Evolutionary conservation across 768 basidiomycete genomes (phyloP).

Genomic region (Pleurotus cornucopiae): DNA sequence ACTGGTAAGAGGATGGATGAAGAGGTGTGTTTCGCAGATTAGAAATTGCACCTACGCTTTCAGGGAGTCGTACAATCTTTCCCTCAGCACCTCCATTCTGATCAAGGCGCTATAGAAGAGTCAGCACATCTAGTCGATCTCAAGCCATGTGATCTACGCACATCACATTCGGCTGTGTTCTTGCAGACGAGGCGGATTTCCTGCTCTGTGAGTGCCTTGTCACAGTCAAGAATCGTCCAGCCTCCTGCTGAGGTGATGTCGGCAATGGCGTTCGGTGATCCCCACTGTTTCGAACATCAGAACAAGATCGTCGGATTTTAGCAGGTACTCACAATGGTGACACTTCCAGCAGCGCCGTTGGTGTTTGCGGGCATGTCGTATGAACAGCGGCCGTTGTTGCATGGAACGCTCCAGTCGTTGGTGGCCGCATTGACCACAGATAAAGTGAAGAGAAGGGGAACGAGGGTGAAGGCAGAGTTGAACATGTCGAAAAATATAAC

Average conservation of each 20-base stretch:
- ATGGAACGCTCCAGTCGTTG: neutral
- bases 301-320: neutral
- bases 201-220: neutral
- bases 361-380: constrained; percentile 10
- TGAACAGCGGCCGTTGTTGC: constrained; percentile 10
- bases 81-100: constrained; percentile 38
- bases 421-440: neutral
- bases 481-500: neutral
- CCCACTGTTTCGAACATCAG: constrained; percentile 4
- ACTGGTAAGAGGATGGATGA: constrained; percentile 22
- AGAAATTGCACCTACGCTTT: constrained; percentile 37
- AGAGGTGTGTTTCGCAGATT: constrained; percentile 25
- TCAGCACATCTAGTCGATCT: constrained; percentile 30
- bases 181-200: constrained; percentile 9
- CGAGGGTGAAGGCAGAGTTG: constrained; percentile 1
- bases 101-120: constrained; percentile 35
- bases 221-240: constrained; percentile 1
- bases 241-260: constrained; percentile 2
- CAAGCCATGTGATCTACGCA: constrained; percentile 20
- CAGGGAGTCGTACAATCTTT: constrained; percentile 51
- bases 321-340: constrained; percentile 10
- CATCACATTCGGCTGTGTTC: constrained; percentile 23
- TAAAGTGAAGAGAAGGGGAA: neutral
- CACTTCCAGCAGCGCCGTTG: neutral
- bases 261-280: neutral